phyloP scores from a whole-genome alignment of 192 early-diverging fungal species.

The Lunasporangiospora selenospora region DNA sequence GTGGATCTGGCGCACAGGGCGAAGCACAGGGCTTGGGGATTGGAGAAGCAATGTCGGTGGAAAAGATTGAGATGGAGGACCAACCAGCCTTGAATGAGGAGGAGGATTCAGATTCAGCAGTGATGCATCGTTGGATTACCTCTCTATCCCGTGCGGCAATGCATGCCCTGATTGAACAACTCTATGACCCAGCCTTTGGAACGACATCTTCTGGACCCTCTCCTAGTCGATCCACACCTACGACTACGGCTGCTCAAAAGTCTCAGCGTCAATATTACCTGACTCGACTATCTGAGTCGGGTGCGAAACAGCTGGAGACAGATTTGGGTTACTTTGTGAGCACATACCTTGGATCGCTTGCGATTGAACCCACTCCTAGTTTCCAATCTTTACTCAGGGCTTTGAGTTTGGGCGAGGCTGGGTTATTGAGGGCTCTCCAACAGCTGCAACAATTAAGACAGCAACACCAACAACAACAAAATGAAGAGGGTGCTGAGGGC shows the following conservation, averaged over 20 bases:
- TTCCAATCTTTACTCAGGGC: constrained; percentile 31
- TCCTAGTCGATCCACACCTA: constrained; percentile 38
- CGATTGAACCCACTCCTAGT: constrained; percentile 35
- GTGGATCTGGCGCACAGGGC: constrained; percentile 51
- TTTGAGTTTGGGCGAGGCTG: constrained; percentile 23
- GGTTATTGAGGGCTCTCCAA: constrained; percentile 23
- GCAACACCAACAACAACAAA: background rate
- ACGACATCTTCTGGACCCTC: constrained; percentile 46
- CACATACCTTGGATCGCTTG: constrained; percentile 12
- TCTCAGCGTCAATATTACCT: constrained; percentile 15
- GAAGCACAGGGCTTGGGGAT: constrained; percentile 29
- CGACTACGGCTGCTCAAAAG: background rate
- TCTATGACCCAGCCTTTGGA: constrained; percentile 42
- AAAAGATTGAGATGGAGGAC: constrained; percentile 10
- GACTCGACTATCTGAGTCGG: constrained; percentile 41
- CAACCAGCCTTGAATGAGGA: constrained; percentile 9
- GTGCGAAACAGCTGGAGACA: constrained; percentile 62
- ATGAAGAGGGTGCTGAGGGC: background rate
- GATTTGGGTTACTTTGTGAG: constrained; percentile 74
- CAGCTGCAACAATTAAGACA: constrained; percentile 22
- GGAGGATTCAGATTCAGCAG: constrained; percentile 49
- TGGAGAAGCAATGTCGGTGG: constrained; percentile 12
- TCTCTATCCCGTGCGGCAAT: constrained; percentile 68
- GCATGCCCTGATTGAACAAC: constrained; percentile 40
- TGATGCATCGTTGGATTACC: constrained; percentile 73